Evolutionary conservation across 371 early-diverging fungal species (phyloP), one percentile per base, ranked within the genome.

Genomic region (Basidiobolus meristosporus): DNA sequence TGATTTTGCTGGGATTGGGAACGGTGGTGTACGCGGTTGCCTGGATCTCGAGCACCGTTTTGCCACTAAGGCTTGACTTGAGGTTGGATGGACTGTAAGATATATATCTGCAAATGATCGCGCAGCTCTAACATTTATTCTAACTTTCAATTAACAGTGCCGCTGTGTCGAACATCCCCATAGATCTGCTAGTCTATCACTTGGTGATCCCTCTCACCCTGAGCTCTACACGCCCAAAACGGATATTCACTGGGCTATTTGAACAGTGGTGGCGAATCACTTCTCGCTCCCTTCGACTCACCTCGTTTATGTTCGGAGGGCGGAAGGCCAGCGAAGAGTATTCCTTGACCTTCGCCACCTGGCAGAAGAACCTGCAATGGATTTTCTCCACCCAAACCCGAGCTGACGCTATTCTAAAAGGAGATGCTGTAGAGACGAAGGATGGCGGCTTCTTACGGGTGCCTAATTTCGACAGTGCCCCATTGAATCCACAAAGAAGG

Each of bases 291-390:
- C 54, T 84, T 20, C 70, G 89, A 1, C 48, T 92, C 20, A 63
- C 80, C 2, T 70, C 77, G n/a, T 89, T 83, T 46, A 57, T 92
- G 59, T 72, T 89, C 51, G 86, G 84, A 7, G 64, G 54, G 21
- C 61, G 74, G 26, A 53, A 53, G 21, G 45, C 58, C 0, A 75
- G 68, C 15, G 89, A 89, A 52, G 83, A 85, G 48, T 62, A 62
- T 6, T 58, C 61, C 38, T 49, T 59, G 32, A 54, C 60, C 4
- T 56, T 59, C 21, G 43, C 47, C 10, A 58, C 62, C 12, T 67
- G 66, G 51, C 53, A 52, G 28, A 63, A 66, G 3, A 63, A 26
- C 9, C 26, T 26, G 3, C 26, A 26, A 26, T 10, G 34, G 33
- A 3, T 39, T 31, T 42, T 30, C n/a, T 45, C 41, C n/a, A 44